Evolutionary conservation across 441 rosid genomes (phyloP).

Genomic region (Capsella rubella): DNA sequence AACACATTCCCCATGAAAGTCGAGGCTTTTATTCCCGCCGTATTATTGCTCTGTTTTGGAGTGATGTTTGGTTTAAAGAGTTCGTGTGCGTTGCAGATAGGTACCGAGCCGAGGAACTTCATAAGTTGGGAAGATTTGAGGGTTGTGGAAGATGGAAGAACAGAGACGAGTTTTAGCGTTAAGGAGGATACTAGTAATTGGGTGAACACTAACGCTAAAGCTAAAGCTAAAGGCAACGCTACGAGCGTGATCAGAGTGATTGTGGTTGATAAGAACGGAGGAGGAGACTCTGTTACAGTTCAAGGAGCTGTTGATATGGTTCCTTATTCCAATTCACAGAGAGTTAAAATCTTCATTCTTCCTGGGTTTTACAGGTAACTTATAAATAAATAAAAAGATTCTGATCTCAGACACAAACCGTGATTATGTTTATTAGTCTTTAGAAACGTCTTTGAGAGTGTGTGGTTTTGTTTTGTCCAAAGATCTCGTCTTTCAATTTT

Average conservation of each 20-base stretch:
- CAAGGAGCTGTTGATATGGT: conserved; percentile 92
- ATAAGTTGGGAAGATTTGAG: conserved; percentile 85
- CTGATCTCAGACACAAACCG: not conserved
- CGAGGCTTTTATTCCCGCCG: conserved; percentile 29
- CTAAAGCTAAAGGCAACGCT: not conserved
- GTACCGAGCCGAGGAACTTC: conserved; percentile 38
- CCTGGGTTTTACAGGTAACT: conserved; percentile 89
- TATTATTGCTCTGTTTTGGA: conserved; percentile 34
- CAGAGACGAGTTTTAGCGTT: conserved; percentile 13
- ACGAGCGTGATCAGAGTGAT: conserved; percentile 52
- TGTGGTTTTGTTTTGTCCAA: not conserved
- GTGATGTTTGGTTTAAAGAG: conserved; percentile 4
- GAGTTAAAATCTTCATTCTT: conserved; percentile 79
- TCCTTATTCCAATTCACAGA: conserved; percentile 60
- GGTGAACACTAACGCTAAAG: conserved; percentile 42
- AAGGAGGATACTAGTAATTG: not conserved
- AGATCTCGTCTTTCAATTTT: not conserved
- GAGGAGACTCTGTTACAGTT: conserved; percentile 77
- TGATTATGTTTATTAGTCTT: not conserved
- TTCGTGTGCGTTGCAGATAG: conserved; percentile 32
- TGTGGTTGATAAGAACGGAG: conserved; percentile 70
- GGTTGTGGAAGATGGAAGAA: conserved; percentile 47
- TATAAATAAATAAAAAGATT: not conserved
- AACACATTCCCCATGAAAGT: conserved; percentile 40
- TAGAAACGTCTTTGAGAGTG: conserved; percentile 23